Conservation (phyloP, 2,329 filamentous ascomycete species). For the Diplodia intermedia region DNA sequence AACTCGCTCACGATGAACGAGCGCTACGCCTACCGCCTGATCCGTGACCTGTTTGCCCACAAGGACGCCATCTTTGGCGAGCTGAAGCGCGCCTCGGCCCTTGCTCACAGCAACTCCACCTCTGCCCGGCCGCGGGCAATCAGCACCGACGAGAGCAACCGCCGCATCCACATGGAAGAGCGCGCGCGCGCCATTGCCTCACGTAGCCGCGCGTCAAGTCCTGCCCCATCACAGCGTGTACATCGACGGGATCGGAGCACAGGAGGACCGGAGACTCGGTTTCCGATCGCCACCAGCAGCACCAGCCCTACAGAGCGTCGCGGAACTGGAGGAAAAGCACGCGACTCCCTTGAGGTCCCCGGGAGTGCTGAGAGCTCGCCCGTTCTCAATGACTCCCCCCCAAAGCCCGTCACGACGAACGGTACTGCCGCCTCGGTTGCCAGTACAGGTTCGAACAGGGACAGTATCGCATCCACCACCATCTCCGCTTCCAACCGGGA, state of each 20-base stretch:
- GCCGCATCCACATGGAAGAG: constrained; percentile 92
- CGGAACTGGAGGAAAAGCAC: constrained; percentile 60
- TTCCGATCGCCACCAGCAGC: constrained; percentile 71
- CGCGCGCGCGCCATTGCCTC: constrained; percentile 79
- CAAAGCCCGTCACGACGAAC: constrained; percentile 39
- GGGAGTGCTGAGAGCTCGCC: constrained; percentile 59
- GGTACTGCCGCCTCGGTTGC: constrained; percentile 42
- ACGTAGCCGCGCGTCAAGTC: constrained; percentile 75
- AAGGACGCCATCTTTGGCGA: constrained; percentile 96
- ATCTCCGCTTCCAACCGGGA: constrained; percentile 34
- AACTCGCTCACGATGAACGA: constrained; percentile 95
- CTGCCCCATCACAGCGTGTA: constrained; percentile 62
- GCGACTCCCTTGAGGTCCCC: constrained; percentile 82
- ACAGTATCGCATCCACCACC: constrained; percentile 32
- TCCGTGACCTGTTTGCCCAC: constrained; percentile 90
- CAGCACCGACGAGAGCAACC: constrained; percentile 94
- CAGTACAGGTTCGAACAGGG: constrained; percentile 34
- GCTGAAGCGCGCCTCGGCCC: constrained; percentile 84
- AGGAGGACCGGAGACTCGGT: constrained; percentile 70
- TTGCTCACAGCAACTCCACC: constrained; percentile 69
- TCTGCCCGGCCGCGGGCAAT: constrained; percentile 79
- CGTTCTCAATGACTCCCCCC: constrained; percentile 39
- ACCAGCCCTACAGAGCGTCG: constrained; percentile 66
- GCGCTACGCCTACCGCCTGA: constrained; percentile 86
- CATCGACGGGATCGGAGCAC: constrained; percentile 78